Evolutionary conservation across 1,284 basidiomycete species (phyloP), one percentile per base, ranked within the genome.

Genomic region (Cutaneotrichosporon daszewskae): DNA sequence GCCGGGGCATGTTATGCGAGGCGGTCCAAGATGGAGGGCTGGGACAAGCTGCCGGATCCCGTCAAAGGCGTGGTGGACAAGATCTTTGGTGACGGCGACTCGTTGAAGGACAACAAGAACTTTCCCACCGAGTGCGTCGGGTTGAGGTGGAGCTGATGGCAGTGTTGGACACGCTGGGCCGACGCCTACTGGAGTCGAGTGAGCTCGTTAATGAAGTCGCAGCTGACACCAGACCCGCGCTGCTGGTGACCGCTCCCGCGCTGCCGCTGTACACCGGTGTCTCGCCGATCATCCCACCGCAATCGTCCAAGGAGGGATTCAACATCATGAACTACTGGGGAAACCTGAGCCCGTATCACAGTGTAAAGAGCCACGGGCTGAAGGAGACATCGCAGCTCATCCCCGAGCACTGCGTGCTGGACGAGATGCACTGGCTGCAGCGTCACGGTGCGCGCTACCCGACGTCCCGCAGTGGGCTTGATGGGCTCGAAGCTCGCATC

Each of bases 151-250:
- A 27, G 36, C 54, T 57, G 41, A 52, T 45, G 16, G 7, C 22
- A 68, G 82, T 50, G 79, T 91, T 11, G 88, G 88, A 32, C 84
- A 87, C 62, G 76, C 83, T 12, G 88, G 88, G 9, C 79, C 77
- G 10, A 91, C 87, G 1, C 85, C 85, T 0, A 91, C 88, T 0
- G 88, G 88, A 11, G 81, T 79, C 11, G 88, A 91, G 69, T 68
- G 49, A 62, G 68, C 60, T n/a, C 14, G 16, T 10, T 16, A 17
- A 28, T 18, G 10, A 12, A 8, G 3, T 23, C 18, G 11, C 5
- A 29, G 18, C 37, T 18, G 26, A 18, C 17, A 26, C 7, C 47
- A 71, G 68, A 57, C 75, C 88, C 3, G 86, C 76, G 2, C 72
- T 90, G 18, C 76, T 90, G 16, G 77, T 76, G 5, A 90, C 87